Conservation (phyloP, 192 early-diverging fungal genomes). For the Entomortierella lignicola region DNA sequence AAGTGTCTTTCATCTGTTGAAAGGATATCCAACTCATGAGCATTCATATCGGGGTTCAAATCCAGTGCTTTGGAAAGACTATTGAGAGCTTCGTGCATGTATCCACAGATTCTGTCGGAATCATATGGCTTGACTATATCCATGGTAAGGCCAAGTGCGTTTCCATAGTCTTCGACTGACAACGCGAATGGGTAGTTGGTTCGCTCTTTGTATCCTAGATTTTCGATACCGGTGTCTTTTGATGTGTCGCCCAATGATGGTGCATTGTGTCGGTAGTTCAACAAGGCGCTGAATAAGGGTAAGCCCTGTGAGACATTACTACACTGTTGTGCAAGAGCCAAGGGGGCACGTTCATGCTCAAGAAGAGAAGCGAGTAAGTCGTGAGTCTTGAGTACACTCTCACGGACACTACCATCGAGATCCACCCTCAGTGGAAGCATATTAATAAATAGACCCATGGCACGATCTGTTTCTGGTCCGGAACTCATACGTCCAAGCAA, state of each 20-base stretch:
- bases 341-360: conserved; percentile 7
- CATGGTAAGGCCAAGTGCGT: not conserved
- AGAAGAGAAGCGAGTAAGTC: not conserved
- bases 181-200: conserved; percentile 18
- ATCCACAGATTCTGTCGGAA: not conserved
- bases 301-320: not conserved
- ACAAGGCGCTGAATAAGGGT: conserved; percentile 5
- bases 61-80: conserved; percentile 8
- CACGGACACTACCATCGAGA: not conserved
- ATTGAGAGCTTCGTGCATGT: conserved; percentile 6
- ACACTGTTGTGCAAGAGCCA: conserved; percentile 13
- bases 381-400: not conserved
- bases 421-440: conserved; percentile 2
- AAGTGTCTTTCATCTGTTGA: not conserved
- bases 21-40: not conserved
- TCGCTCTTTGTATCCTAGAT: not conserved
- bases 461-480: not conserved
- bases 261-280: conserved; percentile 7
- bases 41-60: not conserved
- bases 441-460: conserved; percentile 1
- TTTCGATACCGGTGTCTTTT: not conserved
- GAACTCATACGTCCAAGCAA: not conserved
- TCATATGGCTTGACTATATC: not conserved
- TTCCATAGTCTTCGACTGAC: not conserved
- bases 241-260: no score